Evolutionary conservation across 164 flowering plant species (phyloP).

Genomic region (Tetrastigma voinierianum): DNA sequence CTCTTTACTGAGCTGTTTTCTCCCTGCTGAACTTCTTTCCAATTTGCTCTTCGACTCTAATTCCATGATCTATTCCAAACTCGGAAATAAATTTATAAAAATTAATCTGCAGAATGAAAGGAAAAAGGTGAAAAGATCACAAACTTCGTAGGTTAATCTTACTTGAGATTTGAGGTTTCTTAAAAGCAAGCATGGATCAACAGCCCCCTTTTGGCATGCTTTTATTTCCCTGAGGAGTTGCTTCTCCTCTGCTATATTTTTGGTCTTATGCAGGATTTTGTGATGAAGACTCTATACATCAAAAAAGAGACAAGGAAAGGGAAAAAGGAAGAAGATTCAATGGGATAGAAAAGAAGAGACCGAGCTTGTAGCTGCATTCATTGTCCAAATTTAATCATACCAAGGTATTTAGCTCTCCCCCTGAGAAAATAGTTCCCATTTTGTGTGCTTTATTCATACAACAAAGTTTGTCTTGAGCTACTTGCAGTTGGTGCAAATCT

Average conservation of each 20-base stretch:
- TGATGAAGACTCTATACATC: constrained; percentile 1
- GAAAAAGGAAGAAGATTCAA: neutral
- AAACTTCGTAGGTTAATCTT: too few relatives aligned
- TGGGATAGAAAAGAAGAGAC: too few relatives aligned
- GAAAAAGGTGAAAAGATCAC: too few relatives aligned
- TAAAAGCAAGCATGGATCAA: too few relatives aligned
- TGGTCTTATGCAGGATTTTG: constrained; percentile 5
- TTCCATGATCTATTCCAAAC: too few relatives aligned
- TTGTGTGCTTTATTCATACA: neutral
- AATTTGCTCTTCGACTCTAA: too few relatives aligned
- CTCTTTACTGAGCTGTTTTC: neutral
- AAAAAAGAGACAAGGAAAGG: neutral
- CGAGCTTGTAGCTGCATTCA: too few relatives aligned
- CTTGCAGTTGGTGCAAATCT: neutral
- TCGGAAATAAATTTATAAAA: too few relatives aligned
- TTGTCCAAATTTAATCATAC: neutral
- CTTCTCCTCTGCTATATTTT: constrained; percentile 6
- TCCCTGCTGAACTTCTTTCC: neutral
- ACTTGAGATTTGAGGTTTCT: too few relatives aligned
- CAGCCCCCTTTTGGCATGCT: neutral
- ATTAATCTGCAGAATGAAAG: too few relatives aligned
- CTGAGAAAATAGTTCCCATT: neutral
- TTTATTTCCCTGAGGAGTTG: constrained; percentile 3
- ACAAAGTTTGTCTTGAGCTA: neutral
- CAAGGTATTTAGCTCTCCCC: neutral